Base-by-base conservation (phyloP, 495 filamentous ascomycete species). In the Polyplosphaeria fusca region DNA sequence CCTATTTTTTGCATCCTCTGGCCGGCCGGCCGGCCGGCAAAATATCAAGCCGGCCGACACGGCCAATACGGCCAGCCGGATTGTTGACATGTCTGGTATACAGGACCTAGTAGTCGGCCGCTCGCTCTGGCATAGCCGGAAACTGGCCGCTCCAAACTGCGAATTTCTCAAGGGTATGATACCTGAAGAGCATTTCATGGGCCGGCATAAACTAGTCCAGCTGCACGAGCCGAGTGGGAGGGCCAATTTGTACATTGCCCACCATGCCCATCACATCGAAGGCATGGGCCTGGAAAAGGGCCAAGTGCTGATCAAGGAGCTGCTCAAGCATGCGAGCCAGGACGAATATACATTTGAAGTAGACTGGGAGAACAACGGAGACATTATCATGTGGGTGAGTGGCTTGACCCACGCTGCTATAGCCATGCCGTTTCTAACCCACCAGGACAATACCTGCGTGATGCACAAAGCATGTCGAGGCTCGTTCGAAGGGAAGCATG, bases 301-400 rank as follows among this genome's bases (percentile, higher is more conserved):
- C 7, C 55, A 66, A 48, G 68, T 63, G 18, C 42, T 83, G 39
- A 63, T 82, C 1, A 56, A 72, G 23, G 52, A 53, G 5, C 64
- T 85, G 37, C 76, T 76, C 24, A 47, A 51, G 5, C 77, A 78
- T 57, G 70, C 71, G 0, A 76, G 73, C 4, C 74, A 79, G 69
- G 66, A 73, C 0, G 74, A 78, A 47, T 78, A 79, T 60, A 67
- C 68, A 2, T 45, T 77, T 4, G 68, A 66, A 2, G 72, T 82
- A 7, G 57, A 65, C 25, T 83, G 82, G 79, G 53, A 76, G 49
- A 54, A 71, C 7, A 52, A 64, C 0, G 74, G 78, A 0, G 82
- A 83, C 63, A 46, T 83, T 59, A 66, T 82, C 14, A 74, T 82
- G 19, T 85, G 82, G 82, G 82, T 83, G 50, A 84, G 83, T 58